Base-by-base conservation (phyloP, 192 early-diverging fungal species). In the Backusella circina region DNA sequence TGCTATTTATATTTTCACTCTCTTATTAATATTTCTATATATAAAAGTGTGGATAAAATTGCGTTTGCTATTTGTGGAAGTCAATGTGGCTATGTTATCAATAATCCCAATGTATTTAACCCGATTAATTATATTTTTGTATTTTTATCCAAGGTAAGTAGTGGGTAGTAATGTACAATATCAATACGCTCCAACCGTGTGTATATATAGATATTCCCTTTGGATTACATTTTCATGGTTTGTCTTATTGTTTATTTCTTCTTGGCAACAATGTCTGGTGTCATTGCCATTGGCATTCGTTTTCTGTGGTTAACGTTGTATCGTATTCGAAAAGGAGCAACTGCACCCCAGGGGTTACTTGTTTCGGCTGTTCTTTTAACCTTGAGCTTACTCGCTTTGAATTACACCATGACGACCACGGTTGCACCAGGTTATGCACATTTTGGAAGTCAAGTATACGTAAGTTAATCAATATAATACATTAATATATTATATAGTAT, bases 401-500 rank as follows among this genome's bases (percentile, higher is more conserved):
- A 84, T 44, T 89, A 86, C 51, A 83, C 84, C 9, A 47, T 91
- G 70, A 87, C 86, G 37, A 87, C 84, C 57, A 79, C 84, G 2
- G 85, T 91, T 30, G 86, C 85, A n/a, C 90, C 90, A 16, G 83
- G 83, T 7, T 91, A 91, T 75, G 74, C 88, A 32, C 85, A 87
- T 77, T 91, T 87, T 83, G 90, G 90, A 30, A 86, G 84, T 38
- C 90, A 91, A 70, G 76, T 82, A 67, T 90, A 87, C 65, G 87
- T 88, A 79, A 83, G 86, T 26, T 31, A 65, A 31, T 31, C 4
- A 61, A 31, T 26, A 2, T 44, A 15, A 50, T n/a, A 21, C 16
- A 64, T 23, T 18, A 44, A 21, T 26, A 26, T 33, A 35, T 10
- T n/a, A 13, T 18, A n/a, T n/a, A n/a, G n/a, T n/a, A n/a, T n/a